These are phyloP conservation scores for Camellia sinensis DNA, from an alignment of 148 eudicot species.

Conservation along the genomic window DNA sequence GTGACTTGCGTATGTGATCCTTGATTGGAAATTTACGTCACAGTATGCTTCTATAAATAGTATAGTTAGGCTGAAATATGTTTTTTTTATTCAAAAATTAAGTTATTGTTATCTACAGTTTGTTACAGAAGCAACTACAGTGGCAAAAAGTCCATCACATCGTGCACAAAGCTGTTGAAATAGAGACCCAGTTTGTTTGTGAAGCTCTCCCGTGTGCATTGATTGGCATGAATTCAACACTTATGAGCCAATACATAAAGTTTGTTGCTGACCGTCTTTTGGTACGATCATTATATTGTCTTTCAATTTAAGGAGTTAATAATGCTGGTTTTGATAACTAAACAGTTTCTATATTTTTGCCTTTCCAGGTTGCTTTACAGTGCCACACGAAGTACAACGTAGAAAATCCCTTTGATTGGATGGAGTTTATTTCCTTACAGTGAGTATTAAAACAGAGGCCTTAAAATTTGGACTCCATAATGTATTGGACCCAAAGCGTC, in stretches of 20 bases:
- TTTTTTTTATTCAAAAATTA: background rate
- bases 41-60: background rate
- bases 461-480: background rate
- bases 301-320: background rate
- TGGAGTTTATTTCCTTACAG: constrained; percentile 85
- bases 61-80: background rate
- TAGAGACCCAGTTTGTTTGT: constrained; percentile 76
- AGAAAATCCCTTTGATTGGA: constrained; percentile 89
- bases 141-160: constrained; percentile 48
- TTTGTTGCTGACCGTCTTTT: constrained; percentile 76
- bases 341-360: background rate
- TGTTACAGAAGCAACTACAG: constrained; percentile 37
- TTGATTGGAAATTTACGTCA: background rate
- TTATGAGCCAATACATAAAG: constrained; percentile 81
- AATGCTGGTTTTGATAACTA: background rate
- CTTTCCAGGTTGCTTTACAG: constrained; percentile 61
- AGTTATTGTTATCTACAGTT: constrained; percentile 28
- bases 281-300: constrained; percentile 33
- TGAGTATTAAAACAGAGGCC: constrained; percentile 31
- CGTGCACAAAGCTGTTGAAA: constrained; percentile 78
- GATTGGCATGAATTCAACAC: constrained; percentile 72
- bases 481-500: background rate
- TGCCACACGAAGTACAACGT: constrained; percentile 51
- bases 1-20: background rate
- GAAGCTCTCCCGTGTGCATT: constrained; percentile 82